Evolutionary conservation across 2,329 filamentous ascomycete genomes (phyloP), one percentile per base, ranked within the genome.

Genomic region (Seiridium unicorne): DNA sequence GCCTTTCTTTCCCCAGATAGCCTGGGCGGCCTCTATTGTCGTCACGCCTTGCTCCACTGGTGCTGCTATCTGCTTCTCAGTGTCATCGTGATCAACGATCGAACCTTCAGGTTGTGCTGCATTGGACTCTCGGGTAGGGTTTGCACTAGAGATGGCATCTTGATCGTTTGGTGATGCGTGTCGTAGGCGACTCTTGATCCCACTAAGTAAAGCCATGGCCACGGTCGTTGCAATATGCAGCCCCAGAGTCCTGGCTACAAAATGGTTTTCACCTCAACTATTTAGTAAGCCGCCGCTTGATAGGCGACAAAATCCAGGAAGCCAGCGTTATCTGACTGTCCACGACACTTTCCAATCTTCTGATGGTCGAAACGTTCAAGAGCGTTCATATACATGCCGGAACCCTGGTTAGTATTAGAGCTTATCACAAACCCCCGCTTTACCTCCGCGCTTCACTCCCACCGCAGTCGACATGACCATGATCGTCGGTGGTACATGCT

Each of bases 1-100:
- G 35, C 64, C 63, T 53, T 59, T 64, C 53, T 57, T 65, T 4
- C 65, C 66, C 65, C 64, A 66, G 32, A 66, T 58, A 7, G 57
- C 61, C 46, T 66, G 63, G 2, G 63, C 44, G 34, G 65, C 64
- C 35, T 65, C 57, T n/a, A 65, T 65, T 8, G 61, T 34, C 18
- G 55, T 35, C 5, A 62, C 61, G 13, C 62, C 63, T 10, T 64
- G 38, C 51, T 65, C 64, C 26, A 64, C 59, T 3, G 61, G 55
- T 18, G 32, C 53, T 48, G 26, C 46, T 7, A 7, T 42, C 13
- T 42, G 38, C 38, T 42, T 42, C 38, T 42, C 38, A 13, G 38
- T 42, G 38, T 42, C 38, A 26, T 26, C 18, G 7, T 42, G 38
- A 13, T 42, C 38, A 13, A 42, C 38, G 13, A 8, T 13, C 7